Evolutionary conservation across 2,329 filamentous ascomycete species (phyloP).

Genomic region (Pseudogymnoascus verrucosus): DNA sequence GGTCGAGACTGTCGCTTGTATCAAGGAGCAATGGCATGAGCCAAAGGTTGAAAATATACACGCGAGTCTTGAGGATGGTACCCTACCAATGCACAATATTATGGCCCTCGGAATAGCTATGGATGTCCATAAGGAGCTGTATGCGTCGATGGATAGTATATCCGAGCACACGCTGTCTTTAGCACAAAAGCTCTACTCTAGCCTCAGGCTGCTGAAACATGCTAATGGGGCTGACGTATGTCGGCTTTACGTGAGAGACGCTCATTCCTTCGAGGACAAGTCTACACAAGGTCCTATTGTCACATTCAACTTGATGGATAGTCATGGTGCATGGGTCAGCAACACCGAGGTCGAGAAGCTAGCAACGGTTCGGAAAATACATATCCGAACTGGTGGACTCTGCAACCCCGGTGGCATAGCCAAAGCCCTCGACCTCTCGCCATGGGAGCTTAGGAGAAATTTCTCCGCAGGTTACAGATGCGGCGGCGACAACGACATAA

Average conservation of each 20-base stretch:
- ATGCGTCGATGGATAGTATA: slow-evolving; percentile 60
- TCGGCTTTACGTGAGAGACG: slow-evolving; percentile 19
- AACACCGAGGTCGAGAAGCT: slow-evolving; percentile 83
- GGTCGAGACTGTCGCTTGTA: slow-evolving; percentile 76
- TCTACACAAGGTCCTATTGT: slow-evolving; percentile 62
- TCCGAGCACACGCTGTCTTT: slow-evolving; percentile 65
- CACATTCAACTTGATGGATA: slow-evolving; percentile 72
- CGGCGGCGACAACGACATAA: slow-evolving; percentile 72
- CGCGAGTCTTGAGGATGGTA: slow-evolving; percentile 82
- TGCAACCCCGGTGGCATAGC: slow-evolving; percentile 90
- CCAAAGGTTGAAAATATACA: slow-evolving; percentile 66
- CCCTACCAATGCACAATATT: slow-evolving; percentile 83
- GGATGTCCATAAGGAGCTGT: slow-evolving; percentile 59
- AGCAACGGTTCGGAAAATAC: slow-evolving; percentile 67
- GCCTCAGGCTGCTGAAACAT: slow-evolving; percentile 56
- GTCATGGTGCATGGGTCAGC: slow-evolving; percentile 65
- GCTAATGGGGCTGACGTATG: slow-evolving; percentile 42
- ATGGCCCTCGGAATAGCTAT: slow-evolving; percentile 72
- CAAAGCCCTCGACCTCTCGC: slow-evolving; percentile 59
- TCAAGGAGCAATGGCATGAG: slow-evolving; percentile 77
- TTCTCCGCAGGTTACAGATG: slow-evolving; percentile 81
- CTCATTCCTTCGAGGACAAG: slow-evolving; percentile 14
- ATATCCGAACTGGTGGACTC: slow-evolving; percentile 78
- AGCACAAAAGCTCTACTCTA: slow-evolving; percentile 47
- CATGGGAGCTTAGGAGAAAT: slow-evolving; percentile 77